These are phyloP conservation scores for Kuraishia floccosa DNA, from an alignment of 805 yeast species.

Conservation along the genomic window DNA sequence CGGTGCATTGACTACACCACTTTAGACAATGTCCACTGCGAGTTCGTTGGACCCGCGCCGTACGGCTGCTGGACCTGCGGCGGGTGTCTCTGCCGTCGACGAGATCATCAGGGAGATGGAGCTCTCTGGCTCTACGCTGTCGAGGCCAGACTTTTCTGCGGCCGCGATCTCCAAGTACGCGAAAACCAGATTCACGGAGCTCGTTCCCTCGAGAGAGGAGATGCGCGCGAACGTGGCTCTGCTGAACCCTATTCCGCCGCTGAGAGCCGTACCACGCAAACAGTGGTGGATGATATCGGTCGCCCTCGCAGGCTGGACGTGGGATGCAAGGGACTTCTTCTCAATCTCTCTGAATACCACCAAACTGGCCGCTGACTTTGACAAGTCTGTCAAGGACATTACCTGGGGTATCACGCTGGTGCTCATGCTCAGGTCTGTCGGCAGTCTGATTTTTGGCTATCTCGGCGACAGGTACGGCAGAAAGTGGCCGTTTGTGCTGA, in stretches of 20 bases:
- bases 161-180: constrained; percentile 23
- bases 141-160: constrained; percentile 17
- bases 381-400: constrained; percentile 32
- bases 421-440: constrained; percentile 57
- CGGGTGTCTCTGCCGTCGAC: no score
- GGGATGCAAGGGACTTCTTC: constrained; percentile 59
- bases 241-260: constrained; percentile 54
- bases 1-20: no score
- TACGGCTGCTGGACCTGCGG: no score
- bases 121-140: no score
- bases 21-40: no score
- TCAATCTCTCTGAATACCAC: constrained; percentile 41
- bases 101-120: no score
- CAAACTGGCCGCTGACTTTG: constrained; percentile 32
- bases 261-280: constrained; percentile 30
- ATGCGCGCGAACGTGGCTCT: constrained; percentile 23
- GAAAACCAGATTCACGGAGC: constrained; percentile 34
- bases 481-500: constrained; percentile 42
- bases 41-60: no score
- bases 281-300: constrained; percentile 48
- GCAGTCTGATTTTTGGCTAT: constrained; percentile 50
- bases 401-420: constrained; percentile 63
- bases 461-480: constrained; percentile 52
- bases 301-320: constrained; percentile 51
- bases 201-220: constrained; percentile 33